Evolutionary conservation across 83 land plant genomes (phyloP).

Genomic region (Diphasiastrum complanatum): DNA sequence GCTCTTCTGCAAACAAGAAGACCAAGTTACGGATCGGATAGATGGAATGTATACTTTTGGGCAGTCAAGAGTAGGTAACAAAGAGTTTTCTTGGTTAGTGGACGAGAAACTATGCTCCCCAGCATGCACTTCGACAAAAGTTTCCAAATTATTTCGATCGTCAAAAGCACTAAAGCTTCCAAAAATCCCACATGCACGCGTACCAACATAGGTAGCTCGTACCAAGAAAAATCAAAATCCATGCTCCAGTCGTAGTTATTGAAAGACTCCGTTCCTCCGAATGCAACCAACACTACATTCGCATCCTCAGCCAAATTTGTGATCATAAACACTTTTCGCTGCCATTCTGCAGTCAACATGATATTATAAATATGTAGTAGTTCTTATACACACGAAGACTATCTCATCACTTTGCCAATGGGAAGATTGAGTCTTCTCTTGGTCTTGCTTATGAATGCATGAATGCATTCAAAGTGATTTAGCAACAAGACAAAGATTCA

Average conservation of each 20-base stretch:
- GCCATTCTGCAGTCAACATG: too few species aligned
- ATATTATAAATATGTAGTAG: too few species aligned
- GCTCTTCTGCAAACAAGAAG: conserved; percentile 43
- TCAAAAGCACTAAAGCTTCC: conserved; percentile 56
- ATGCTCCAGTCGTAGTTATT: conserved; percentile 52
- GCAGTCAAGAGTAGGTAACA: background rate
- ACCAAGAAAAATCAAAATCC: conserved; percentile 61
- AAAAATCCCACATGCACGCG: conserved; percentile 61
- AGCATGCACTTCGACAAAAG: background rate
- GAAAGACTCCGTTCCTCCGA: conserved; percentile 68
- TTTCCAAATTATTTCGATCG: conserved; percentile 3
- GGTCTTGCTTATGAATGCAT: too few species aligned
- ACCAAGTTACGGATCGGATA: conserved; percentile 46
- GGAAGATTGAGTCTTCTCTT: too few species aligned
- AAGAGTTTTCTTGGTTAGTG: conserved; percentile 23
- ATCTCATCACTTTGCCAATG: too few species aligned
- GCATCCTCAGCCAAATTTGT: conserved; percentile 37
- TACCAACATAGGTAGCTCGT: conserved; percentile 26
- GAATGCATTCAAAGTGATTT: too few species aligned
- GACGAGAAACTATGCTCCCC: conserved; percentile 7
- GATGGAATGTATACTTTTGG: background rate
- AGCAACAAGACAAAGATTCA: too few species aligned
- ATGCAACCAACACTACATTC: conserved; percentile 46
- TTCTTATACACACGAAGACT: too few species aligned
- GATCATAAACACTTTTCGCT: too few species aligned